phyloP scores from a whole-genome alignment of 1,284 basidiomycete species.

The Takashimella tepidaria region DNA sequence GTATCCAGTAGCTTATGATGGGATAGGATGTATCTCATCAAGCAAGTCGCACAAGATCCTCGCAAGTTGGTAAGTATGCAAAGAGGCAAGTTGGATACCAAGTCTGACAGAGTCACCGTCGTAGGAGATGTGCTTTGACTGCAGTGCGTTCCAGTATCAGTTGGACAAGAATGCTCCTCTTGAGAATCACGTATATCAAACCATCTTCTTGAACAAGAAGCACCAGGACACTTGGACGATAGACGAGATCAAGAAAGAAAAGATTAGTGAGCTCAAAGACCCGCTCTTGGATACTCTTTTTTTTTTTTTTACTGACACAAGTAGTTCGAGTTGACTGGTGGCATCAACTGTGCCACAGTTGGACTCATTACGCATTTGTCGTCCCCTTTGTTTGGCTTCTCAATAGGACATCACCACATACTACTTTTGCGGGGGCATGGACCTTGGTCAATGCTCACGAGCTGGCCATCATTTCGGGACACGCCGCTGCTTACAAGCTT shows the following conservation, averaged over 20 bases:
- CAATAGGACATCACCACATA: slow-evolving; percentile 47
- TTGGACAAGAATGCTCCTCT: slow-evolving; percentile 31
- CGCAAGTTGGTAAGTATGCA: slow-evolving; percentile 27
- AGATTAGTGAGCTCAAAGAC: slow-evolving; percentile 45
- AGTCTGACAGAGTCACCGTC: too few species aligned
- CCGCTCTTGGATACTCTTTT: neutral
- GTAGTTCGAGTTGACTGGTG: slow-evolving; percentile 47
- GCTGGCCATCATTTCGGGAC: slow-evolving; percentile 49
- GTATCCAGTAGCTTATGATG: too few species aligned
- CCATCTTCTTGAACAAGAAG: slow-evolving; percentile 52
- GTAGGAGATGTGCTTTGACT: slow-evolving; percentile 46
- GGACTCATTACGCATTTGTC: slow-evolving; percentile 49
- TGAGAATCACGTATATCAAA: slow-evolving; percentile 50
- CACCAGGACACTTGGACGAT: slow-evolving; percentile 49
- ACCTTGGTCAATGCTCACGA: slow-evolving; percentile 51
- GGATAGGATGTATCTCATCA: slow-evolving; percentile 46
- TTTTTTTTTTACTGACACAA: neutral
- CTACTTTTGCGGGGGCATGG: slow-evolving; percentile 44
- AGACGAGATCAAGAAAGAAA: slow-evolving; percentile 50
- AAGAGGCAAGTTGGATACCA: too few species aligned
- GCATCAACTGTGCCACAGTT: slow-evolving; percentile 43
- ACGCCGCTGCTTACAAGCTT: slow-evolving; percentile 50
- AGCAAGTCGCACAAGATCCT: slow-evolving; percentile 33
- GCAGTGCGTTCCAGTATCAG: slow-evolving; percentile 42
- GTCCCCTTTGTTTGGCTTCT: slow-evolving; percentile 52